Conservation (phyloP, 108 stramenopile genomes). For the Skeletonema costatum region DNA sequence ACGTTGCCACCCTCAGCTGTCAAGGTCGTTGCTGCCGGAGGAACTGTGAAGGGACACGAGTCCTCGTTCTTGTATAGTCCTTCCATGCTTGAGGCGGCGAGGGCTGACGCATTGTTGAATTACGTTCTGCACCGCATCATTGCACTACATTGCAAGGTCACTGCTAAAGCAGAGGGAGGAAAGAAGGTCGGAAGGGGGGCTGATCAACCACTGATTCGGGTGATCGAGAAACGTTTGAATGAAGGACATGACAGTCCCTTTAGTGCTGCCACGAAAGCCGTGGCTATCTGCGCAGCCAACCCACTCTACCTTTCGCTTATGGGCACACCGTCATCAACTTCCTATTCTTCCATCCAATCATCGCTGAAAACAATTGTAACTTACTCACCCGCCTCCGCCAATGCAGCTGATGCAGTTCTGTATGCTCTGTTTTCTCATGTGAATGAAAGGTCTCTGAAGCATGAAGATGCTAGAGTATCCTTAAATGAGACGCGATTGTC, state of each 20-base stretch:
- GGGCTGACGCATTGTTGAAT: conserved; percentile 54
- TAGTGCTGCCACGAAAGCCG: conserved; percentile 45
- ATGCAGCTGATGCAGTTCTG: conserved; percentile 47
- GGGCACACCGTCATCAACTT: conserved; percentile 6
- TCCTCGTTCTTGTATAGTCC: conserved; percentile 55
- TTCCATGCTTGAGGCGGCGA: conserved; percentile 49
- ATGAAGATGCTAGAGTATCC: conserved; percentile 24
- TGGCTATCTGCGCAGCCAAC: conserved; percentile 66
- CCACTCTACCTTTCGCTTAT: conserved; percentile 20
- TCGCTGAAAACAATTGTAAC: conserved; percentile 60
- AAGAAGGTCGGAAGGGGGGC: conserved; percentile 7
- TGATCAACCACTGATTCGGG: conserved; percentile 33
- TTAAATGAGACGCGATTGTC: conserved; percentile 47
- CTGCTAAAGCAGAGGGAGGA: conserved; percentile 33
- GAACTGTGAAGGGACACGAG: conserved; percentile 42
- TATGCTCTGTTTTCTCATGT: conserved; percentile 58
- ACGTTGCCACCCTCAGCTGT: conserved; percentile 37
- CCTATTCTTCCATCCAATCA: conserved; percentile 31
- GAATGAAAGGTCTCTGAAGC: conserved; percentile 49
- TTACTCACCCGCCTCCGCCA: conserved; percentile 35
- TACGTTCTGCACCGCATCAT: conserved; percentile 65
- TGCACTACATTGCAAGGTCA: conserved; percentile 56
- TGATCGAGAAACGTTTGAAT: conserved; percentile 35
- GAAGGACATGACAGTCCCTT: conserved; percentile 29
- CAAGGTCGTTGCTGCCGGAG: conserved; percentile 59